phyloP scores from a whole-genome alignment of 2,329 filamentous ascomycete genomes.

The Chaetomiaceae sp. region DNA sequence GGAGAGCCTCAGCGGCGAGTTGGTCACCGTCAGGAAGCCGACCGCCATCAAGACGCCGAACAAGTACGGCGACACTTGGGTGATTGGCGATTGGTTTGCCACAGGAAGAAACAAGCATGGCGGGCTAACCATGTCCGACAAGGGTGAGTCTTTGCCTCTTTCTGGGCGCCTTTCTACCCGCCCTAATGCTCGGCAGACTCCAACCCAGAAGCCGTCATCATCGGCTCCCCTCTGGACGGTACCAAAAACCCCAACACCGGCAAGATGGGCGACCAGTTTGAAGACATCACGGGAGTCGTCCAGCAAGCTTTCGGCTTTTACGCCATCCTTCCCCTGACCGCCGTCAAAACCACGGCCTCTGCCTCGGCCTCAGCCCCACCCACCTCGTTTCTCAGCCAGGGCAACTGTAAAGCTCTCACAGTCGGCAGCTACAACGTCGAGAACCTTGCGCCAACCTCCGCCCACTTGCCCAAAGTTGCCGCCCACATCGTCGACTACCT shows the following conservation, averaged over 20 bases:
- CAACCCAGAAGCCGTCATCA: slow-evolving; percentile 65
- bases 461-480: slow-evolving; percentile 55
- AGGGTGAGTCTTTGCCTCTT: slow-evolving; percentile 35
- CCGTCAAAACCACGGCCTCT: slow-evolving; percentile 45
- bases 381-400: slow-evolving; percentile 50
- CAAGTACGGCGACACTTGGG: slow-evolving; percentile 64
- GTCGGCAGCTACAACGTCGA: slow-evolving; percentile 67
- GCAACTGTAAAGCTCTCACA: slow-evolving; percentile 57
- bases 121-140: slow-evolving; percentile 58
- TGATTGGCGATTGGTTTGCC: slow-evolving; percentile 59
- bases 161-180: neutral
- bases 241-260: slow-evolving; percentile 54
- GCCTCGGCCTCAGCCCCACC: slow-evolving; percentile 45
- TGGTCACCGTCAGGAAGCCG: slow-evolving; percentile 58
- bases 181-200: slow-evolving; percentile 43
- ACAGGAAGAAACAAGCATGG: slow-evolving; percentile 60
- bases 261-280: slow-evolving; percentile 61
- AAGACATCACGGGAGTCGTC: slow-evolving; percentile 65
- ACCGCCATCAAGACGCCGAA: slow-evolving; percentile 58
- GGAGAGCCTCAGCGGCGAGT: slow-evolving; percentile 64
- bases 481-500: slow-evolving; percentile 62
- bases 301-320: slow-evolving; percentile 65
- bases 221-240: slow-evolving; percentile 62
- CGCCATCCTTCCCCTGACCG: slow-evolving; percentile 60
- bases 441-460: slow-evolving; percentile 56